Evolutionary conservation across 768 basidiomycete species (phyloP).

Genomic region (Boletus rubroflammeus): DNA sequence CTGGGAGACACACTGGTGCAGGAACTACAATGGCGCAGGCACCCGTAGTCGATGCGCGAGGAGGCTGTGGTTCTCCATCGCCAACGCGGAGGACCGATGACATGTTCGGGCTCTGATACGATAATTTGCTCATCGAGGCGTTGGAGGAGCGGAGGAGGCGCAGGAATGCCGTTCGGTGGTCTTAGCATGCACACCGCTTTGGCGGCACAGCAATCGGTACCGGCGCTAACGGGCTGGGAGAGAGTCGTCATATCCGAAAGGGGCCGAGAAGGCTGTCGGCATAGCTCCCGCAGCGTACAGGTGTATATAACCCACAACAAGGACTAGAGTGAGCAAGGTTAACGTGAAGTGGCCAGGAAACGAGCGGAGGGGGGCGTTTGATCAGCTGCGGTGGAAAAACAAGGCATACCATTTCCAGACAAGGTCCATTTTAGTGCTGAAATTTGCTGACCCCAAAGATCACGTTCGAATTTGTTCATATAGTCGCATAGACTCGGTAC

Average conservation of each 20-base stretch:
- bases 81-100: slow-evolving; percentile 7
- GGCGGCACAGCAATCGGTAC: slow-evolving; percentile 18
- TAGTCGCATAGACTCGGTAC: not conserved
- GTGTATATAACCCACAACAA: not conserved
- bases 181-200: slow-evolving; percentile 22
- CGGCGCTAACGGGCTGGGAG: not conserved
- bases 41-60: not conserved
- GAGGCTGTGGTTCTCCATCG: slow-evolving; percentile 25
- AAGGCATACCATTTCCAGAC: slow-evolving; percentile 24
- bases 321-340: not conserved
- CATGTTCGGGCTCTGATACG: not conserved
- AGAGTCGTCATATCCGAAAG: not conserved
- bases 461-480: slow-evolving; percentile 12
- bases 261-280: not conserved
- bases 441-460: not conserved
- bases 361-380: not conserved
- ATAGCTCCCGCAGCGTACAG: slow-evolving; percentile 2
- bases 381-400: slow-evolving; percentile 12
- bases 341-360: not conserved
- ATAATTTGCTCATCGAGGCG: not conserved
- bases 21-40: slow-evolving; percentile 9
- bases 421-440: slow-evolving; percentile 2
- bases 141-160: slow-evolving; percentile 11
- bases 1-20: not conserved
- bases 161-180: slow-evolving; percentile 14